Percentiles rank a stretch among this genome's conserved stretches.
Conservation (phyloP, 176 grass and related monocot species). For the Dendrocalamus sinicus region DNA sequence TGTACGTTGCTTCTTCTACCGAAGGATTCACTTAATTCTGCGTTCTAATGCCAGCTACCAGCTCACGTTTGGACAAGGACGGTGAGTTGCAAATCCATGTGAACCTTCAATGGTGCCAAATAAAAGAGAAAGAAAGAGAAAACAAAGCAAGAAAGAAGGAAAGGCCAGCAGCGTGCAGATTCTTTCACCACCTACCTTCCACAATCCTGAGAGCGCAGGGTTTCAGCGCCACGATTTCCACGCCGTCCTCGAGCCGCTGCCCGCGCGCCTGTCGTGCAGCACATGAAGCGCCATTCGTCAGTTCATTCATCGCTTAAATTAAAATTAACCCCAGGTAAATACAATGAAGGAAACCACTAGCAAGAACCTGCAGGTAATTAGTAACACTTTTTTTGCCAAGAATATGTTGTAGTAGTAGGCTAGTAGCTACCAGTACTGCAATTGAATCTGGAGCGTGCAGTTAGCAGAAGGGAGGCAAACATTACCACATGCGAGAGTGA, state of each 20-base stretch:
- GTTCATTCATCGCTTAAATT: too few relatives aligned
- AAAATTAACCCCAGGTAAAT: neutral
- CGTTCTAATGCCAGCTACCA: slow-evolving; percentile 7
- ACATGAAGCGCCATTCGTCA: neutral
- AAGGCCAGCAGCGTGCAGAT: slow-evolving; percentile 10
- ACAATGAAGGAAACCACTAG: neutral
- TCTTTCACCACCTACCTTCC: slow-evolving; percentile 68
- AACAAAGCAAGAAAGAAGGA: neutral
- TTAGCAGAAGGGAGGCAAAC: neutral
- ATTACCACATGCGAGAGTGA: slow-evolving; percentile 88
- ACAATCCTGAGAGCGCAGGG: slow-evolving; percentile 69
- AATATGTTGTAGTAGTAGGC: neutral
- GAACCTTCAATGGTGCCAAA: neutral
- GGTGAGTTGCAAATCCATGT: neutral
- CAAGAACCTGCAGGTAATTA: neutral
- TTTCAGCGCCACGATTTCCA: slow-evolving; percentile 78
- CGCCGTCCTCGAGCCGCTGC: slow-evolving; percentile 67
- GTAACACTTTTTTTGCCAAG: neutral
- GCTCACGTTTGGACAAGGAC: neutral
- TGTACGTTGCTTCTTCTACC: neutral
- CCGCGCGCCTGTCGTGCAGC: slow-evolving; percentile 67
- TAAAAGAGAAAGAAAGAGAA: neutral
- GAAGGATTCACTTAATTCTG: neutral
- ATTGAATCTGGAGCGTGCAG: slow-evolving; percentile 8
- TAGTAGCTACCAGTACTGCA: neutral